Conservation (phyloP, 495 filamentous ascomycete genomes). For the Pyrenula massariospora region DNA sequence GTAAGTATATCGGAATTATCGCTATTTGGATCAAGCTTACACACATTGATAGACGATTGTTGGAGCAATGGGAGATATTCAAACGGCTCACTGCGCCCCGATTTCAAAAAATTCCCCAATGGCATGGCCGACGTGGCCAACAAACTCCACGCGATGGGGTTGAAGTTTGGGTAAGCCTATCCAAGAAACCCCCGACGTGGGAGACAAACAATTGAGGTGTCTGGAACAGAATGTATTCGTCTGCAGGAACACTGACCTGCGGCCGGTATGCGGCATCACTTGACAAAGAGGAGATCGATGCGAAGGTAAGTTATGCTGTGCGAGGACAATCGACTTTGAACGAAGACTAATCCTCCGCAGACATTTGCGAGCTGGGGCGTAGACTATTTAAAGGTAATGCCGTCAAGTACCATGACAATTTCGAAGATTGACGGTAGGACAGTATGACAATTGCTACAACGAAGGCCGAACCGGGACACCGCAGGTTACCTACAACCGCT, state of each 20-base stretch:
- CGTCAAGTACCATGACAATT: constrained; percentile 3
- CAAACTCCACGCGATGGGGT: constrained; percentile 27
- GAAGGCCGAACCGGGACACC: constrained; percentile 36
- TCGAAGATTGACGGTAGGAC: constrained; percentile 33
- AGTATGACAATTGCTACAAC: constrained; percentile 65
- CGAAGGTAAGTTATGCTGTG: constrained; percentile 12
- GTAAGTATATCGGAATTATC: too few relatives aligned
- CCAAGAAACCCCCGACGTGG: too few relatives aligned
- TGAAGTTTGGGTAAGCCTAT: constrained; percentile 39
- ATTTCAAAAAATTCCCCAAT: constrained; percentile 30
- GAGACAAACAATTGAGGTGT: too few relatives aligned
- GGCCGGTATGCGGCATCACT: constrained; percentile 34
- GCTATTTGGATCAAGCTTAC: too few relatives aligned
- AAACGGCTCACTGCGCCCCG: constrained; percentile 25
- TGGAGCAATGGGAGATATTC: constrained; percentile 26
- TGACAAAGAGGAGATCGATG: constrained; percentile 51
- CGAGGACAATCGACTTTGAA: too few relatives aligned
- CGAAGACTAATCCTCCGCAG: constrained; percentile 1
- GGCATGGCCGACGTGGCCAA: constrained; percentile 36
- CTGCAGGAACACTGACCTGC: constrained; percentile 34
- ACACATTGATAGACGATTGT: constrained; percentile 45
- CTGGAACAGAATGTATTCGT: constrained; percentile 42
- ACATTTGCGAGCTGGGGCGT: constrained; percentile 54
- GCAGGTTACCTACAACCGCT: constrained; percentile 36
- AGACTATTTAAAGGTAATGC: constrained; percentile 21